Evolutionary conservation across 352 stramenopile species (phyloP).

Genomic region (Paralagenidium karlingii): DNA sequence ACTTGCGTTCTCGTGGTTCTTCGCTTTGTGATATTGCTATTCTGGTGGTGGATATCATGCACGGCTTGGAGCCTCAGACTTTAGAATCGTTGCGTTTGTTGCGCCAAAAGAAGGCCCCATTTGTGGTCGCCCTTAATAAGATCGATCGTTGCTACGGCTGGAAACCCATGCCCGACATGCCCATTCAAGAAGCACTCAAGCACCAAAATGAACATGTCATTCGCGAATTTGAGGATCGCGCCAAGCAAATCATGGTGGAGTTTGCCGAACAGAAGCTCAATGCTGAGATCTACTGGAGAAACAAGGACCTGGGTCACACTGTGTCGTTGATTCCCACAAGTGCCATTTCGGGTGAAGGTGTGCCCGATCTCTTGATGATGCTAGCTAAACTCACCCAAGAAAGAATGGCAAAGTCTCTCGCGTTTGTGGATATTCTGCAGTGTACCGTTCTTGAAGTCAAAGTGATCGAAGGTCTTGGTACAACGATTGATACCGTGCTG

Average conservation of each 20-base stretch:
- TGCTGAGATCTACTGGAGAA: slow-evolving; percentile 98
- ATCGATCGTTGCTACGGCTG: slow-evolving; percentile 98
- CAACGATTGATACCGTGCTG: slow-evolving; percentile 98
- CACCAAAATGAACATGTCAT: slow-evolving; percentile 89
- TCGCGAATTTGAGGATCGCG: slow-evolving; percentile 92
- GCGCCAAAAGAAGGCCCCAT: slow-evolving; percentile 90
- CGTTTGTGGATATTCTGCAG: slow-evolving; percentile 88
- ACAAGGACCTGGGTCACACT: slow-evolving; percentile 92
- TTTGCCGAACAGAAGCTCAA: slow-evolving; percentile 97
- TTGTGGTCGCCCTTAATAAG: slow-evolving; percentile 99
- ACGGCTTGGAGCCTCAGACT: slow-evolving; percentile 98
- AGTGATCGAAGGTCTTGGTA: slow-evolving; percentile 97
- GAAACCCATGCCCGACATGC: slow-evolving; percentile 92
- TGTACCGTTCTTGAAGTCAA: slow-evolving; percentile 99
- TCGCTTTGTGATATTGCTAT: slow-evolving; percentile 99
- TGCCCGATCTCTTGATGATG: slow-evolving; percentile 96
- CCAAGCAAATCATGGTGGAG: slow-evolving; percentile 90
- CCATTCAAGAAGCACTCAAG: slow-evolving; percentile 87
- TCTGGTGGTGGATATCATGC: slow-evolving; percentile 99
- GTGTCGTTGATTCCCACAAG: slow-evolving; percentile 98
- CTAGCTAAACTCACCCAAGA: slow-evolving; percentile 93
- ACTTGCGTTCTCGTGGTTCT: slow-evolving; percentile 93
- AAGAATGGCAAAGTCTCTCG: slow-evolving; percentile 84
- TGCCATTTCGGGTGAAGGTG: slow-evolving; percentile 96
- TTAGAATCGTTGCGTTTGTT: slow-evolving; percentile 98